Percentiles rank a stretch among this genome's conserved stretches.
phyloP scores from a whole-genome alignment of 805 yeast genomes.

The Candida succiphila region DNA sequence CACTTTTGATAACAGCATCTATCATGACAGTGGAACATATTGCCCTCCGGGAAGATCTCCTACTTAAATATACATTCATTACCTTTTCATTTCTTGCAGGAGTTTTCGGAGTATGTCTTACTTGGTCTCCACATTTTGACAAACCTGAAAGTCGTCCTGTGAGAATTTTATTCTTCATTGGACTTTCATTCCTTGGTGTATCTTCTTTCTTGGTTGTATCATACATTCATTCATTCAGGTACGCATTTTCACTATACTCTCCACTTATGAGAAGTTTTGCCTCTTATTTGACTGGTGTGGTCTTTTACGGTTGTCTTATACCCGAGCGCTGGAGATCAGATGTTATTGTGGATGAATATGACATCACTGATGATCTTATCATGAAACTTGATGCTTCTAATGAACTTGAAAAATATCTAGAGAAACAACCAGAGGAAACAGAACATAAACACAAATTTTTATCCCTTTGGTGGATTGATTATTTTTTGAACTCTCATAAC shows the following conservation, averaged over 20 bases:
- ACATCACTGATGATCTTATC: slow-evolving; percentile 27
- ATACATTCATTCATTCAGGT: slow-evolving; percentile 42
- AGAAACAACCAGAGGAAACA: slow-evolving; percentile 27
- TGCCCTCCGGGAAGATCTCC: slow-evolving; percentile 53
- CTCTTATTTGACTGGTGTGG: slow-evolving; percentile 76
- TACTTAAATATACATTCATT: slow-evolving; percentile 39
- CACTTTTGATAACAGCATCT: slow-evolving; percentile 81
- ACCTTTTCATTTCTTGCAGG: slow-evolving; percentile 60
- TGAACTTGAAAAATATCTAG: slow-evolving; percentile 26
- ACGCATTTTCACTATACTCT: slow-evolving; percentile 42
- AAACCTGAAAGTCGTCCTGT: slow-evolving; percentile 74
- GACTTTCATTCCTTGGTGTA: slow-evolving; percentile 69
- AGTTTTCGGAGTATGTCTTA: slow-evolving; percentile 58
- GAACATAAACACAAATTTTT: slow-evolving; percentile 25
- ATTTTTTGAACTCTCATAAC: slow-evolving; percentile 70
- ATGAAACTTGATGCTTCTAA: slow-evolving; percentile 18
- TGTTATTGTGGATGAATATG: slow-evolving; percentile 36
- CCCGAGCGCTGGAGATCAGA: slow-evolving; percentile 87
- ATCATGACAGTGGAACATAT: slow-evolving; percentile 81
- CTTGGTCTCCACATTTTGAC: slow-evolving; percentile 92
- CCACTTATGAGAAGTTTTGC: slow-evolving; percentile 67
- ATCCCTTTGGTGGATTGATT: slow-evolving; percentile 81
- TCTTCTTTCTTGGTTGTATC: slow-evolving; percentile 50
- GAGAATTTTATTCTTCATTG: slow-evolving; percentile 70
- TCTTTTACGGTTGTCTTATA: slow-evolving; percentile 75